phyloP scores from a whole-genome alignment of 179 eudicot species.

The Actinidia arguta region DNA sequence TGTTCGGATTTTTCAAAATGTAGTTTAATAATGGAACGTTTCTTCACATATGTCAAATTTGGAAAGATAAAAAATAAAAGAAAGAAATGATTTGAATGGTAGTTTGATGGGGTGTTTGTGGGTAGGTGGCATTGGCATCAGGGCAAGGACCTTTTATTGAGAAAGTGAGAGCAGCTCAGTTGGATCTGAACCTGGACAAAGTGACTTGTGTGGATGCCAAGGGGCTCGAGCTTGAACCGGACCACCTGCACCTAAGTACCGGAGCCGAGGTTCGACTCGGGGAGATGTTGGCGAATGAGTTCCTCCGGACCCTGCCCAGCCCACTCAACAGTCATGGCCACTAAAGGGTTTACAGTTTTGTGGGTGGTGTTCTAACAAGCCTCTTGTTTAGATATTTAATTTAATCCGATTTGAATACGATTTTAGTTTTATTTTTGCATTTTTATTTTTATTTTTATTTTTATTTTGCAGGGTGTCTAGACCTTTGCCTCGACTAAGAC shows the following conservation, averaged over 20 bases:
- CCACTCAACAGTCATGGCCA: background rate
- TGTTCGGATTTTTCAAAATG: too few species aligned
- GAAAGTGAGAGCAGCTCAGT: slow-evolving; percentile 37
- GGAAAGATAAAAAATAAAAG: too few species aligned
- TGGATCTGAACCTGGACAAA: slow-evolving; percentile 24
- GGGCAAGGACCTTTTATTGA: slow-evolving; percentile 34
- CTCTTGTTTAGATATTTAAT: too few species aligned
- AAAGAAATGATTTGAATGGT: too few species aligned
- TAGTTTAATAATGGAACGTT: too few species aligned
- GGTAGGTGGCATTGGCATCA: slow-evolving; percentile 42
- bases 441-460: too few species aligned
- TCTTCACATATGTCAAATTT: too few species aligned
- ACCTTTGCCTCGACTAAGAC: too few species aligned
- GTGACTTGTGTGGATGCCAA: slow-evolving; percentile 40
- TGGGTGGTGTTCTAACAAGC: too few species aligned
- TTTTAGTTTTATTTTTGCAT: too few species aligned
- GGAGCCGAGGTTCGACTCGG: slow-evolving; percentile 38
- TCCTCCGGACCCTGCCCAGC: slow-evolving; percentile 5
- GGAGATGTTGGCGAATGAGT: slow-evolving; percentile 33
- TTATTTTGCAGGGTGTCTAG: too few species aligned
- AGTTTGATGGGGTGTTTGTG: background rate
- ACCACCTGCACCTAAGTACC: slow-evolving; percentile 44
- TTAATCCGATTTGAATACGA: too few species aligned
- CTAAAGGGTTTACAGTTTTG: background rate
- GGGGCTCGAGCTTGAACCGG: slow-evolving; percentile 27